Conservation (phyloP, 495 filamentous ascomycete species). For the Penicillium tannophilum region DNA sequence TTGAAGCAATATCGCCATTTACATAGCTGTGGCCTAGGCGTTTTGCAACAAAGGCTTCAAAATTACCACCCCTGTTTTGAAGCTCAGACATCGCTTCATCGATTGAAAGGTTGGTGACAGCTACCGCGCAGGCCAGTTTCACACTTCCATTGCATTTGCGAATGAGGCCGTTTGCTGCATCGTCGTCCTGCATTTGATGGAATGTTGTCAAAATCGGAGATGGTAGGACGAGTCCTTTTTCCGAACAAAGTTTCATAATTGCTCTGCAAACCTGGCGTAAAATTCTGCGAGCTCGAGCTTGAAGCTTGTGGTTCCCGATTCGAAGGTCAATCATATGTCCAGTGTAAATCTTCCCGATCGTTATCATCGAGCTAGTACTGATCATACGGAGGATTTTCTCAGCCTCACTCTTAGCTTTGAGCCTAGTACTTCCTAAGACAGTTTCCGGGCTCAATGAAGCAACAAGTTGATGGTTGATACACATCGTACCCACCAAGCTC, state of each 20-base stretch:
- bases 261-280: background rate
- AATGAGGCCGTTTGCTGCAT: background rate
- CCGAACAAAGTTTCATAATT: background rate
- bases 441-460: slow-evolving; percentile 43
- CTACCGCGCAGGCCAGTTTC: background rate
- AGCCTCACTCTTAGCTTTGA: too few relatives aligned
- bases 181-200: too few relatives aligned
- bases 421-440: too few relatives aligned
- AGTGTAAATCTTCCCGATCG: slow-evolving; percentile 38
- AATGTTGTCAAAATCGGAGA: too few relatives aligned
- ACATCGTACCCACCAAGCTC: slow-evolving; percentile 29
- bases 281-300: background rate
- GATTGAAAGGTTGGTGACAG: background rate
- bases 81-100: background rate
- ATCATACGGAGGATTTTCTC: too few relatives aligned
- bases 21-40: too few relatives aligned
- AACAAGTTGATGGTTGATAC: slow-evolving; percentile 33
- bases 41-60: background rate
- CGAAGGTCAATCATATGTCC: background rate
- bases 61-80: background rate
- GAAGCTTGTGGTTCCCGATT: background rate
- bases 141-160: background rate
- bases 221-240: background rate
- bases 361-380: too few relatives aligned
- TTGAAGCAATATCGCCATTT: too few relatives aligned